phyloP scores from a whole-genome alignment of 441 rosid species.

The Metrosideros polymorpha region DNA sequence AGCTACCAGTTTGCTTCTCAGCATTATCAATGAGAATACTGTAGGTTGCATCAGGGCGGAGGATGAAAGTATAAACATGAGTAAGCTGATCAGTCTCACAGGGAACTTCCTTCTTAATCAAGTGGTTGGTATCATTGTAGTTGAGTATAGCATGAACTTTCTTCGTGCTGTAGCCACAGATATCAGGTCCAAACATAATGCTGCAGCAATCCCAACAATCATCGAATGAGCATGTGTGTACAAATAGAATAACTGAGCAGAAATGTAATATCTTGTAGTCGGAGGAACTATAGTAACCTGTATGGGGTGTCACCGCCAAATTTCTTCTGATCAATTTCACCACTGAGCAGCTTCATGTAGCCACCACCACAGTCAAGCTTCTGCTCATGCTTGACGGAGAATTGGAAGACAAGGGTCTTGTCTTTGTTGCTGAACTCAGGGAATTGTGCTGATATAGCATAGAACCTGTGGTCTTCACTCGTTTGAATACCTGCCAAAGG shows the following conservation, averaged over 20 bases:
- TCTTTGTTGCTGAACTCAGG: constrained; percentile 91
- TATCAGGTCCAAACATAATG: constrained; percentile 98
- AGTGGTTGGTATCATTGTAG: constrained; percentile 66
- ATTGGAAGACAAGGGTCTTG: constrained; percentile 78
- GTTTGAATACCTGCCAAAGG: constrained; percentile 72
- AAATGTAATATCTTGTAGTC: background rate
- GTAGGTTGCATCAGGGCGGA: constrained; percentile 89
- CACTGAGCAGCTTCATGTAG: constrained; percentile 88
- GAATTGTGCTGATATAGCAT: constrained; percentile 89
- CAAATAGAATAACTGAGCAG: background rate
- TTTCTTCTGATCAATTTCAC: constrained; percentile 71
- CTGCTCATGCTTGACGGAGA: constrained; percentile 90
- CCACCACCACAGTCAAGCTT: constrained; percentile 99
- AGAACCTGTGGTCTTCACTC: constrained; percentile 80
- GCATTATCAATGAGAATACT: constrained; percentile 79
- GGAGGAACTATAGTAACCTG: constrained; percentile 29
- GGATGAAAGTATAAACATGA: constrained; percentile 82
- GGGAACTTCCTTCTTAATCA: constrained; percentile 95
- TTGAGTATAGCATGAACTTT: constrained; percentile 91
- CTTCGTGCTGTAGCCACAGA: constrained; percentile 89
- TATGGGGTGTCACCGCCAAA: constrained; percentile 92
- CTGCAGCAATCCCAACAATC: constrained; percentile 27
- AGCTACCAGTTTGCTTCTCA: constrained; percentile 89
- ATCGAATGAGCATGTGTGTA: background rate
- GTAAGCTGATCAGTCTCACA: constrained; percentile 98